phyloP scores from a whole-genome alignment of 176 grass and related monocot genomes.

The bread wheat (Triticum aestivum) region IWGSC_CS_RefSeq_v2.1 NC_057804.1:638043471-638043970 shows the following conservation, averaged over 20 bases:
- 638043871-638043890: not conserved
- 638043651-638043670: not conserved
- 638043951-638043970: not conserved
- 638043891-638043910: not conserved
- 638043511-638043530: too few relatives aligned
- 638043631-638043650: not conserved
- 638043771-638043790: not conserved
- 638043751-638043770: not conserved
- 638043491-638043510: not conserved
- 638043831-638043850: not conserved
- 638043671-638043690: not conserved
- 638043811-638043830: not conserved
- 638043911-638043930: not conserved
- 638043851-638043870: not conserved
- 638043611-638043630: not conserved
- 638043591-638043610: not conserved
- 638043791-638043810: not conserved
- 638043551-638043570: not conserved
- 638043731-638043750: not conserved
- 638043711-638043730: not conserved
- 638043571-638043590: not conserved
- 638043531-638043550: not conserved
- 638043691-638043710: not conserved
- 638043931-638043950: not conserved
- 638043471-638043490: not conserved